These are phyloP conservation scores for Paraleonurus japonicus DNA, from an alignment of 257 asterid genomes.

Conservation along the genomic window DNA sequence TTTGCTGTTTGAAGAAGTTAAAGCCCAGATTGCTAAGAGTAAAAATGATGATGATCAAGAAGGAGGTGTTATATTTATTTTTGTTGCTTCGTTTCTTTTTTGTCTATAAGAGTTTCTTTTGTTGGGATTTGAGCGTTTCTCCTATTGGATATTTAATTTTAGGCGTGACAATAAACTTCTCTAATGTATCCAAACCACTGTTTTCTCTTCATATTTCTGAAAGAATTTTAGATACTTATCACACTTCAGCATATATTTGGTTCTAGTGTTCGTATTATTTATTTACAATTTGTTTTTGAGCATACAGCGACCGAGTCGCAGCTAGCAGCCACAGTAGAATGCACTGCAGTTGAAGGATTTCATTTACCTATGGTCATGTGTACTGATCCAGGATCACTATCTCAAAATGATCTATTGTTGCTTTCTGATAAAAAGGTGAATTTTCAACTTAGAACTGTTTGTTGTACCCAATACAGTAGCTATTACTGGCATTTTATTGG, in stretches of 20 bases:
- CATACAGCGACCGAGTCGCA: conserved; percentile 55
- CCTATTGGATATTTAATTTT: neutral
- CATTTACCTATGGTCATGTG: conserved; percentile 58
- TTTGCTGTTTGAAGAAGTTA: conserved; percentile 89
- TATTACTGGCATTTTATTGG: neutral
- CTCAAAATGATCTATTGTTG: conserved; percentile 76
- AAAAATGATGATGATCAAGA: conserved; percentile 59
- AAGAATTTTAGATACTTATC: neutral
- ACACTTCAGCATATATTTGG: neutral
- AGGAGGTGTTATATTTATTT: conserved; percentile 42
- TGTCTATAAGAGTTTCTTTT: neutral
- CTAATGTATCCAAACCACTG: neutral
- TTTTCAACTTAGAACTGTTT: neutral
- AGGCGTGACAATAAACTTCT: neutral
- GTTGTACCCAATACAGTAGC: neutral
- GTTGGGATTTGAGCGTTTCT: neutral
- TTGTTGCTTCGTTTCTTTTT: neutral
- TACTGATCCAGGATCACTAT: conserved; percentile 35
- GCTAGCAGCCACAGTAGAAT: conserved; percentile 46
- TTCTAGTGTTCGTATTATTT: conserved; percentile 14
- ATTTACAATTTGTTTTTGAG: conserved; percentile 16
- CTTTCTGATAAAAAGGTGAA: conserved; percentile 65
- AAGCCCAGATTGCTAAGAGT: conserved; percentile 71
- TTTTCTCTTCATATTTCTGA: neutral
- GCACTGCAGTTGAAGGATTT: conserved; percentile 75